Conservation (phyloP, 257 asterid species). For the Paraleonurus japonicus region DNA sequence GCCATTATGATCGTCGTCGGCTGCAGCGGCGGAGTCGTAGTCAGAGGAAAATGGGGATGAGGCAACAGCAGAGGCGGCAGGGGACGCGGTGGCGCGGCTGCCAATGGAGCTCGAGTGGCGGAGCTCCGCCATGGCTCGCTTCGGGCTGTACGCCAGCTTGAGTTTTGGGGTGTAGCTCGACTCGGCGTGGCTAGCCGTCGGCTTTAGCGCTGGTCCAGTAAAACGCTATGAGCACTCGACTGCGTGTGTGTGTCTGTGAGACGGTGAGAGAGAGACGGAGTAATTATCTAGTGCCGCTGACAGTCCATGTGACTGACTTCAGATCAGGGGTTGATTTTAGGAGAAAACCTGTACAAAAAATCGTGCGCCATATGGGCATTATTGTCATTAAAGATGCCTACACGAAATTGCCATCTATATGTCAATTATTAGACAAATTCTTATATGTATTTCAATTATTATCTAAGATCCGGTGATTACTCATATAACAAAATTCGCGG, state of each 20-base stretch:
- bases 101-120: conserved; percentile 94
- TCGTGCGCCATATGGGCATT: neutral
- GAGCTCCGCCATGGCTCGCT: conserved; percentile 98
- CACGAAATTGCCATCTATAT: neutral
- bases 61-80: conserved; percentile 46
- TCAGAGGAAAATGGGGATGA: conserved; percentile 63
- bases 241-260: conserved; percentile 8
- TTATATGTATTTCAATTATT: too few relatives aligned
- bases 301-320: conserved; percentile 38
- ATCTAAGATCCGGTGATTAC: too few relatives aligned
- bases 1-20: conserved; percentile 49
- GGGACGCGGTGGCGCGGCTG: conserved; percentile 55
- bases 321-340: conserved; percentile 14
- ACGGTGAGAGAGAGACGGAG: conserved; percentile 22
- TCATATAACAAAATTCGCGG: too few relatives aligned
- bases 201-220: conserved; percentile 1
- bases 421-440: too few relatives aligned
- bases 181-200: conserved; percentile 23
- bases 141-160: conserved; percentile 98
- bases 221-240: conserved; percentile 10
- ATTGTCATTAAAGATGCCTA: neutral
- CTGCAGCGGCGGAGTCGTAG: conserved; percentile 27
- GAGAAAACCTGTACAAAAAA: neutral
- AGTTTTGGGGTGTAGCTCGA: conserved; percentile 16
- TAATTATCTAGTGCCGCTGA: conserved; percentile 39